phyloP scores from a whole-genome alignment of 2,329 filamentous ascomycete species.

The Fusarium tupiense region DNA sequence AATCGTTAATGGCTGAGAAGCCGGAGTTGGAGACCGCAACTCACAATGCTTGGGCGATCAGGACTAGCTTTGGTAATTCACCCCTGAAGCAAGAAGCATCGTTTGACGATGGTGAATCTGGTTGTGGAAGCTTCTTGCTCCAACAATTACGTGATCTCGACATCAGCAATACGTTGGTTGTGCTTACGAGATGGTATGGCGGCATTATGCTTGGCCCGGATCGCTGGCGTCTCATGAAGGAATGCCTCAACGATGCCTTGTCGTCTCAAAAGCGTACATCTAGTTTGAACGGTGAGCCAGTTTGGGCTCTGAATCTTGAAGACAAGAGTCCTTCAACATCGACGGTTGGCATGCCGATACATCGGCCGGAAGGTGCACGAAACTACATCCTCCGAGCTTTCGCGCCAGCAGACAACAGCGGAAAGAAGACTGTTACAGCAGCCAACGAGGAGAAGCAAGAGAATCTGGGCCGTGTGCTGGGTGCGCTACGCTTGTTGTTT shows the following conservation, averaged over 20 bases:
- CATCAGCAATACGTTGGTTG: conserved; percentile 63
- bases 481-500: conserved; percentile 76
- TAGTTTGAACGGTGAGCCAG: conserved; percentile 58
- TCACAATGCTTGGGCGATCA: conserved; percentile 67
- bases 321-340: conserved; percentile 55
- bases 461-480: conserved; percentile 75
- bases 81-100: conserved; percentile 59
- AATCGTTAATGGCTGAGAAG: conserved; percentile 58
- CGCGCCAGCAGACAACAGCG: conserved; percentile 49
- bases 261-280: conserved; percentile 56
- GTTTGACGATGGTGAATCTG: conserved; percentile 70
- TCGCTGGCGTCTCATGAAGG: conserved; percentile 70
- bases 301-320: conserved; percentile 70
- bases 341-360: conserved; percentile 71
- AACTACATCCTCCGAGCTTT: conserved; percentile 70
- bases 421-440: conserved; percentile 55
- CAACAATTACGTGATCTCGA: conserved; percentile 62
- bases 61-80: conserved; percentile 49
- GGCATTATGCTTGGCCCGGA: conserved; percentile 70
- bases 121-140: conserved; percentile 66
- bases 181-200: conserved; percentile 71
- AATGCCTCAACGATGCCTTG: conserved; percentile 64
- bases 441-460: conserved; percentile 70
- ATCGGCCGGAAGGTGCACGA: conserved; percentile 75
- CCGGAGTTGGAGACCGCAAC: conserved; percentile 62